These are phyloP conservation scores for Eragrostis curvula DNA, from an alignment of 176 grass and related monocot species.

Conservation along the genomic window DNA sequence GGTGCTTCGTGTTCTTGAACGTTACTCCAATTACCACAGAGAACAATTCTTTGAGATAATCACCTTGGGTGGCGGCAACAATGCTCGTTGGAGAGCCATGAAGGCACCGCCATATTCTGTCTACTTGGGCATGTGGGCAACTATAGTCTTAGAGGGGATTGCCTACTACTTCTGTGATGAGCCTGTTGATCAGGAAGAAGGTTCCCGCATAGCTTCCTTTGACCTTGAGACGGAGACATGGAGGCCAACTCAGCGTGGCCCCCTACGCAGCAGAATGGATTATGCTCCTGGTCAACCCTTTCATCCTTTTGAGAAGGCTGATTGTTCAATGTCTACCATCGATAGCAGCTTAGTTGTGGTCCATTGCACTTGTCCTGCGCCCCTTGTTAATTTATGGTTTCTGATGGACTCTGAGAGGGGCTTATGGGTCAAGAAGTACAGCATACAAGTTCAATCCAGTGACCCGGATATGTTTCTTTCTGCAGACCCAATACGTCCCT, in stretches of 20 bases:
- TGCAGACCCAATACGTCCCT: too few species aligned
- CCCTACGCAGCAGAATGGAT: background rate
- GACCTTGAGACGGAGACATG: slow-evolving; percentile 28
- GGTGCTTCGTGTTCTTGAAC: background rate
- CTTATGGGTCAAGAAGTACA: background rate
- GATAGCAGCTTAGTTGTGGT: background rate
- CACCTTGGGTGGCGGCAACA: background rate
- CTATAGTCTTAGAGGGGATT: slow-evolving; percentile 19
- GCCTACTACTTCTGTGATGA: background rate
- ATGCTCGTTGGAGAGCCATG: background rate
- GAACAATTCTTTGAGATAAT: background rate
- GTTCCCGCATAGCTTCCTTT: background rate
- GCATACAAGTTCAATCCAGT: background rate
- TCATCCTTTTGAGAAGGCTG: too few species aligned
- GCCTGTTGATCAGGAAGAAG: background rate
- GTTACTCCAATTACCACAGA: rapidly evolving
- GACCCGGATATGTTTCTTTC: too few species aligned
- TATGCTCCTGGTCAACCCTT: too few species aligned
- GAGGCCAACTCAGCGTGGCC: background rate
- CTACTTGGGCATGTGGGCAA: background rate
- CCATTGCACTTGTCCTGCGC: background rate
- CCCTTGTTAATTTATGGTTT: background rate
- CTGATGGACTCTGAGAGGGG: background rate
- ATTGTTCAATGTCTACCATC: background rate
- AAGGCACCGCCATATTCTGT: background rate